A percentile compares a stretch with the other conserved stretches of the same genome.
Conservation (phyloP, 106 monocot genomes). For the Ottelia alismoides region DNA sequence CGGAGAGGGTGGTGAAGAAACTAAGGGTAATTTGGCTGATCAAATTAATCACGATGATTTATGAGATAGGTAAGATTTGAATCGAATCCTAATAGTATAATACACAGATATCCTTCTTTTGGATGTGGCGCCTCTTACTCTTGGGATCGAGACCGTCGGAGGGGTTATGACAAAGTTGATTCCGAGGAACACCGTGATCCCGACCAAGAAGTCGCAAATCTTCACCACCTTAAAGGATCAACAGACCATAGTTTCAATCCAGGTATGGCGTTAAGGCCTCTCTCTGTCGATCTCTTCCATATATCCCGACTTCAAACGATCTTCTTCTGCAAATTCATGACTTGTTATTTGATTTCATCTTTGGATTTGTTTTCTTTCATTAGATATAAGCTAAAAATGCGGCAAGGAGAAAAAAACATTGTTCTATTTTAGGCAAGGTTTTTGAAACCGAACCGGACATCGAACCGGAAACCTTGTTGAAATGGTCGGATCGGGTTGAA, state of each 20-base stretch:
- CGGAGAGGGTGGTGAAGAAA: slow-evolving; percentile 26
- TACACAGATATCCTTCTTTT: slow-evolving; percentile 22
- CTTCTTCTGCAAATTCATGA: neutral
- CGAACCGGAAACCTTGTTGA: no score
- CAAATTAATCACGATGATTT: no score
- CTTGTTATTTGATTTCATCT: neutral
- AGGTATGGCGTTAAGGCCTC: neutral
- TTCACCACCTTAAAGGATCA: slow-evolving; percentile 25
- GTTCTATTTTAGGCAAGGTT: no score
- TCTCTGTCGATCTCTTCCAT: neutral
- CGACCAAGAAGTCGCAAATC: slow-evolving; percentile 22
- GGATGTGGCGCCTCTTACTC: slow-evolving; percentile 24
- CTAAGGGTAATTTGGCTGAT: slow-evolving; percentile 19
- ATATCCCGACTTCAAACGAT: neutral
- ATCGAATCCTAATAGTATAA: no score
- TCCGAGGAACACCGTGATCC: slow-evolving; percentile 26
- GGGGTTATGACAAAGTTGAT: slow-evolving; percentile 31
- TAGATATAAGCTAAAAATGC: neutral
- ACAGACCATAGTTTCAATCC: slow-evolving; percentile 20
- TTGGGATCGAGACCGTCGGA: slow-evolving; percentile 28
- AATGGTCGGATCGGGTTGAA: no score
- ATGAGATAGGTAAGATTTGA: no score
- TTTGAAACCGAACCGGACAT: no score
- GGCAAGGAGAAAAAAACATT: no score
- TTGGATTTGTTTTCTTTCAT: neutral